phyloP scores from a whole-genome alignment of 2,329 filamentous ascomycete species.

The Alternaria ventricosa region DNA sequence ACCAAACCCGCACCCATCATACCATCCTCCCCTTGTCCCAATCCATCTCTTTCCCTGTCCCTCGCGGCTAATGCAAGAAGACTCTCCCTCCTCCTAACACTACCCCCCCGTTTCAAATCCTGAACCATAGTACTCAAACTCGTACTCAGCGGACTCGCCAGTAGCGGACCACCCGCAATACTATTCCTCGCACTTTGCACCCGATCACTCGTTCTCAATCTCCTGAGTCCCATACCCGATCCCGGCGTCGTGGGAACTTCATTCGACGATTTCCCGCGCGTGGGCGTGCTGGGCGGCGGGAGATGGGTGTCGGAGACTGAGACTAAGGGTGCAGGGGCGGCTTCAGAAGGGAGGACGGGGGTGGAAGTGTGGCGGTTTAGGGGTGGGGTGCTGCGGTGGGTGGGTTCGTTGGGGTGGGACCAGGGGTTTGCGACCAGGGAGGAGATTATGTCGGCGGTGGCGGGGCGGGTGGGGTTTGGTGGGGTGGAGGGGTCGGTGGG shows the following conservation, averaged over 20 bases:
- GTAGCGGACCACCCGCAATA: slow-evolving; percentile 61
- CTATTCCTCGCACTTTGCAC: slow-evolving; percentile 50
- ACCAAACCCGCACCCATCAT: slow-evolving; percentile 5
- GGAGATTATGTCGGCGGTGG: slow-evolving; percentile 24
- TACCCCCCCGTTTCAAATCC: slow-evolving; percentile 66
- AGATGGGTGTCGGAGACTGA: slow-evolving; percentile 27
- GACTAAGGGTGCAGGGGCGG: slow-evolving; percentile 20
- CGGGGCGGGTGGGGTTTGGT: slow-evolving; percentile 10
- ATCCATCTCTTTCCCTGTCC: slow-evolving; percentile 1
- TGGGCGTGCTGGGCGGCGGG: slow-evolving; percentile 13
- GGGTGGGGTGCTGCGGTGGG: slow-evolving; percentile 7
- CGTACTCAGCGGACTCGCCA: slow-evolving; percentile 66
- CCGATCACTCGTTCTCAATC: slow-evolving; percentile 43
- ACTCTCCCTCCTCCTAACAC: slow-evolving; percentile 5
- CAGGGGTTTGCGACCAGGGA: slow-evolving; percentile 40
- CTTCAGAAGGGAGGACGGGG: slow-evolving; percentile 40
- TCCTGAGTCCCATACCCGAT: slow-evolving; percentile 30
- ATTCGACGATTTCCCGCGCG: slow-evolving; percentile 16
- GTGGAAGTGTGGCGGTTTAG: slow-evolving; percentile 35
- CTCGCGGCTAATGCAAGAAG: slow-evolving; percentile 15
- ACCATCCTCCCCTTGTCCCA: slow-evolving; percentile 6
- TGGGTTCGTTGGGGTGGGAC: slow-evolving; percentile 19
- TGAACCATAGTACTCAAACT: slow-evolving; percentile 69
- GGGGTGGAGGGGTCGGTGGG: slow-evolving; percentile 16
- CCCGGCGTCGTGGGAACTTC: slow-evolving; percentile 27